A percentile compares a stretch with the other conserved stretches of the same genome.
phyloP scores from a whole-genome alignment of 2,329 filamentous ascomycete genomes.

The Thyridium curvatum region DNA sequence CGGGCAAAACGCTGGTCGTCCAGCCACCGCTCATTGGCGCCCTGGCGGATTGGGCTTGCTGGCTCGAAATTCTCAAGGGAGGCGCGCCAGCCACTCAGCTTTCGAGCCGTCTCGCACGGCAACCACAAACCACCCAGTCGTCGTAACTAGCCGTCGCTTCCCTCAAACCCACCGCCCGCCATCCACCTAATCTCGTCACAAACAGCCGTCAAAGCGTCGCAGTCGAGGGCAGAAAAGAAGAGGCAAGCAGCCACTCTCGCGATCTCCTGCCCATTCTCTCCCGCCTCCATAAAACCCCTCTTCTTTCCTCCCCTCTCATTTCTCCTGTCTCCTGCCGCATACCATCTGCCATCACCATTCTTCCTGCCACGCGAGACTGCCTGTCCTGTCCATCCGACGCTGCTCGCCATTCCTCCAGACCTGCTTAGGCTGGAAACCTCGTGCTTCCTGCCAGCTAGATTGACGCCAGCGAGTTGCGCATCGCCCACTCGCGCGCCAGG shows the following conservation, averaged over 20 bases:
- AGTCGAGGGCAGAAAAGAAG: no score
- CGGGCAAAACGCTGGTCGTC: not conserved
- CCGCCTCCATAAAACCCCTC: no score
- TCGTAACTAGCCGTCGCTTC: not conserved
- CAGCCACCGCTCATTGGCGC: not conserved
- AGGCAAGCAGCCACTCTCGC: no score
- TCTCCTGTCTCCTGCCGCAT: no score
- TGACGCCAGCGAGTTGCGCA: not conserved
- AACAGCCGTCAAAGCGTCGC: no score
- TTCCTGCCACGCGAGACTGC: no score
- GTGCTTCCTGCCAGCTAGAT: constrained; percentile 5
- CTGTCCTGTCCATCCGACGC: not conserved
- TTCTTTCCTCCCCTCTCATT: no score
- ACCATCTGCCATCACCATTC: no score
- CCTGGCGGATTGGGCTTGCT: not conserved
- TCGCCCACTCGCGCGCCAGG: constrained; percentile 1
- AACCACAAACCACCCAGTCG: constrained; percentile 1
- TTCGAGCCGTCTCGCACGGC: not conserved
- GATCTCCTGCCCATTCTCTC: no score
- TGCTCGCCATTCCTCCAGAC: not conserved
- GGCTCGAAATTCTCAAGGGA: not conserved
- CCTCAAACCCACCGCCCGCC: not conserved
- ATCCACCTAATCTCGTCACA: not conserved
- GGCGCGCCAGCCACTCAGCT: not conserved
- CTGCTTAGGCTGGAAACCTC: not conserved